Evolutionary conservation across 225 moss, liverwort and hornwort genomes (phyloP), one percentile per base, ranked within the genome.

Genomic region (Neckera pumila): DNA sequence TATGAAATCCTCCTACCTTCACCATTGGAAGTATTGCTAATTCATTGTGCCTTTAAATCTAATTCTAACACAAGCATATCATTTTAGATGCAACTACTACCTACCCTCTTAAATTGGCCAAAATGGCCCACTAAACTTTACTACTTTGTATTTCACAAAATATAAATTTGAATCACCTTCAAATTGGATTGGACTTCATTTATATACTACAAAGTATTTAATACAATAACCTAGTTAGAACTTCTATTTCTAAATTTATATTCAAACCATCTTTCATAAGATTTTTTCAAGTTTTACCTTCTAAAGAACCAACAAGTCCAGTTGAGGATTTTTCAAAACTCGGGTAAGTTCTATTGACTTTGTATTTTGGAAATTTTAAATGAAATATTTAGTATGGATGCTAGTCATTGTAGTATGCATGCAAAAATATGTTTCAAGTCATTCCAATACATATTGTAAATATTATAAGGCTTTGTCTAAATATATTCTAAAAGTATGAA

Each of bases 371-470:
- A 56, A 20, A 56, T 56, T 19, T 56, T 56, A 56, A 7, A 56
- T 56, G 16, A 54, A 17, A 20, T 1, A 19, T 56, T 56, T 56
- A 56, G 2, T 56, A 9, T 17, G 54, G 54, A 18, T 54, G 65
- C 19, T 36, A 65, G 11, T 65, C 65, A 65, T 65, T 10, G 0
- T 36, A 11, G 19, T 36, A 0, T 19, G 0, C 19, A 19, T 19
- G 19, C 6, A 0, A 36, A 20, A 11, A 1, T 66, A 20, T 36
- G 11, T 3, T 66, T 66, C 3, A 11, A 0, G 4, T n/a, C 36
- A 36, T 20, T 19, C 6, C 0, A 1, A 20, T 66, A 36, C 36
- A 19, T 20, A 20, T 18, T n/a, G 66, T 14, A 19, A 20, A 34
- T 6, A n/a, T 17, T 66, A 12, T 20, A 66, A 11, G 20, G 5